Conservation (phyloP, 495 filamentous ascomycete genomes). For the Choiromyces venosus region DNA sequence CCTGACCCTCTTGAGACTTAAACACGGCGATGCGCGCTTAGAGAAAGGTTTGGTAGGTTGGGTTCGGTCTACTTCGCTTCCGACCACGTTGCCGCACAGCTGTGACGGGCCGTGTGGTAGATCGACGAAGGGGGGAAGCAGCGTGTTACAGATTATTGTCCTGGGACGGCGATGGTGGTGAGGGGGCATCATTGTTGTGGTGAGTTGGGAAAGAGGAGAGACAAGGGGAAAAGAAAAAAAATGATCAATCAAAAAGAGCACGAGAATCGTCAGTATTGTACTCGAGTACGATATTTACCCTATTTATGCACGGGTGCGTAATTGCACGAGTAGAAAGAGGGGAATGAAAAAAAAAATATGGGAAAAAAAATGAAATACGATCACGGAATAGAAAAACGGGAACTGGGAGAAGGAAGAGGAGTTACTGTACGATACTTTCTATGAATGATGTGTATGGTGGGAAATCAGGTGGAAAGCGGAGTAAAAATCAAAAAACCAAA, state of each 20-base stretch:
- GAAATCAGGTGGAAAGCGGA: slow-evolving; percentile 30
- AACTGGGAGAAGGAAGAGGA: slow-evolving; percentile 3
- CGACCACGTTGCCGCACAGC: slow-evolving; percentile 38
- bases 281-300: background rate
- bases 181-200: slow-evolving; percentile 13
- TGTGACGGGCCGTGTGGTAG: slow-evolving; percentile 41
- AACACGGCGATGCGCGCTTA: slow-evolving; percentile 31
- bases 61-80: slow-evolving; percentile 35
- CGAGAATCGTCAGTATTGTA: background rate
- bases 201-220: slow-evolving; percentile 26
- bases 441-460: slow-evolving; percentile 28
- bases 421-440: slow-evolving; percentile 27
- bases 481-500: no score
- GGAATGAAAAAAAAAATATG: background rate
- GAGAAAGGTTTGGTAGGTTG: slow-evolving; percentile 33
- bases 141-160: slow-evolving; percentile 24
- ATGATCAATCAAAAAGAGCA: slow-evolving; percentile 37
- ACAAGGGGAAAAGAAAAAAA: slow-evolving; percentile 13
- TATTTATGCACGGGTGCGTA: background rate
- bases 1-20: slow-evolving; percentile 23
- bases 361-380: background rate
- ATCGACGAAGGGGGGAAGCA: slow-evolving; percentile 33
- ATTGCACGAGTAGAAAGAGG: background rate
- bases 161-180: slow-evolving; percentile 12
- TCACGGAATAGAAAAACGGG: background rate